Conservation (phyloP, 177 flowering plant species). For the Vitis hybrid region DNA sequence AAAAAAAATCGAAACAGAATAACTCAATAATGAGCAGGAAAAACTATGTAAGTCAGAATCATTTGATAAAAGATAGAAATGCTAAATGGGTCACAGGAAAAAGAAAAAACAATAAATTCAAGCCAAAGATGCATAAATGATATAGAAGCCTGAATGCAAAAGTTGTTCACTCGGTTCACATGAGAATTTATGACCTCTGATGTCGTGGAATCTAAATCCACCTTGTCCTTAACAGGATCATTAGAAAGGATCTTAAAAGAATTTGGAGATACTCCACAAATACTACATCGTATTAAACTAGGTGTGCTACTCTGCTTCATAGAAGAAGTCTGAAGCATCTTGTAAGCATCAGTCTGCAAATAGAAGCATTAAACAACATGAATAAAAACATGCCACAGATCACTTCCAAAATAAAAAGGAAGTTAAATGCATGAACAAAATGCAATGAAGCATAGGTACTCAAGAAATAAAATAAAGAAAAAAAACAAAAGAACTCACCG, state of each 20-base stretch:
- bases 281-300: slow-evolving; percentile 39
- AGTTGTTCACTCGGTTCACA: not conserved
- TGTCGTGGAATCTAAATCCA: slow-evolving; percentile 21
- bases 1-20: too few species aligned
- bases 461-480: too few species aligned
- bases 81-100: not conserved
- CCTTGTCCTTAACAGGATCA: slow-evolving; percentile 26
- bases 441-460: too few species aligned
- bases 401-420: too few species aligned
- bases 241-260: slow-evolving; percentile 46
- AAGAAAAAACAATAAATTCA: not conserved
- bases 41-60: too few species aligned
- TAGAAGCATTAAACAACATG: slow-evolving; percentile 4
- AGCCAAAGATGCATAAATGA: slow-evolving; percentile 2
- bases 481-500: too few species aligned
- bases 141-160: not conserved
- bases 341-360: slow-evolving; percentile 60
- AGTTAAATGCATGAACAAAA: too few species aligned
- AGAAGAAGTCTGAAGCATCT: slow-evolving; percentile 32
- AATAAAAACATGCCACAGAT: not conserved
- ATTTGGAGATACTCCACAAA: slow-evolving; percentile 48
- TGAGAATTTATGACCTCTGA: slow-evolving; percentile 39
- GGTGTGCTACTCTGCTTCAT: slow-evolving; percentile 26
- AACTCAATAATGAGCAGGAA: too few species aligned
- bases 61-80: not conserved